Percentiles rank a stretch among this genome's conserved stretches.
Conservation (phyloP, 768 basidiomycete genomes). For the Leccinum imitatum region DNA sequence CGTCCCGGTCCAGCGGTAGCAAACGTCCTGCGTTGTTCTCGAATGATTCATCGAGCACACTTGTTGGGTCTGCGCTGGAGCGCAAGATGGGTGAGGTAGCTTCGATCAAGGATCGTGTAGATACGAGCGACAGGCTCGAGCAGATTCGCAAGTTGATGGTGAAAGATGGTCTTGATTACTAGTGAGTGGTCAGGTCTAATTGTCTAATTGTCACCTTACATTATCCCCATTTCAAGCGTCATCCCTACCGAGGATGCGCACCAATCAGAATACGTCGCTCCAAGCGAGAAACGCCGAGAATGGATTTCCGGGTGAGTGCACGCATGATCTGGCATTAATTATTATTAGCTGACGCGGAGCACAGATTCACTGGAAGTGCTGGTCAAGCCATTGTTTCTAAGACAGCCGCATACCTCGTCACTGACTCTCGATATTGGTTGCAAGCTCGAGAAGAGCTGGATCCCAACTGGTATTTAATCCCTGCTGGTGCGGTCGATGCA, state of each 20-base stretch:
- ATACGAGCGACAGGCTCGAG: slow-evolving; percentile 59
- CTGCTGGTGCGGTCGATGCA: slow-evolving; percentile 49
- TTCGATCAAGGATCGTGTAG: slow-evolving; percentile 48
- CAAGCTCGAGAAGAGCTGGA: slow-evolving; percentile 74
- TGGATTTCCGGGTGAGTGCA: slow-evolving; percentile 72
- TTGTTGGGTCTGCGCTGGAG: slow-evolving; percentile 71
- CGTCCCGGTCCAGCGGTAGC: slow-evolving; percentile 40
- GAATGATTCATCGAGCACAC: slow-evolving; percentile 69
- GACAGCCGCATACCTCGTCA: slow-evolving; percentile 68
- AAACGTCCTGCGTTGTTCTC: slow-evolving; percentile 45
- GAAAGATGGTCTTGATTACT: slow-evolving; percentile 70
- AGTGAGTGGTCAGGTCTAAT: slow-evolving; percentile 47
- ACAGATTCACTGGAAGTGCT: slow-evolving; percentile 62
- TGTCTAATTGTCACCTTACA: slow-evolving; percentile 5
- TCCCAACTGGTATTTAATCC: slow-evolving; percentile 68
- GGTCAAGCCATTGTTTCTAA: slow-evolving; percentile 72
- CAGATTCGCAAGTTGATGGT: slow-evolving; percentile 65
- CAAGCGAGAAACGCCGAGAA: slow-evolving; percentile 73
- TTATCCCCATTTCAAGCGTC: slow-evolving; percentile 45
- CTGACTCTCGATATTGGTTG: slow-evolving; percentile 82
- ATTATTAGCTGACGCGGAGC: slow-evolving; percentile 13
- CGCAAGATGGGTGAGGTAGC: slow-evolving; percentile 69
- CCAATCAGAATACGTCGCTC: slow-evolving; percentile 77
- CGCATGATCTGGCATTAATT: slow-evolving; percentile 28
- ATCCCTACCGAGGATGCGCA: slow-evolving; percentile 82